Evolutionary conservation across 2,329 filamentous ascomycete genomes (phyloP).

Genomic region (Pochonia chlamydosporia): DNA sequence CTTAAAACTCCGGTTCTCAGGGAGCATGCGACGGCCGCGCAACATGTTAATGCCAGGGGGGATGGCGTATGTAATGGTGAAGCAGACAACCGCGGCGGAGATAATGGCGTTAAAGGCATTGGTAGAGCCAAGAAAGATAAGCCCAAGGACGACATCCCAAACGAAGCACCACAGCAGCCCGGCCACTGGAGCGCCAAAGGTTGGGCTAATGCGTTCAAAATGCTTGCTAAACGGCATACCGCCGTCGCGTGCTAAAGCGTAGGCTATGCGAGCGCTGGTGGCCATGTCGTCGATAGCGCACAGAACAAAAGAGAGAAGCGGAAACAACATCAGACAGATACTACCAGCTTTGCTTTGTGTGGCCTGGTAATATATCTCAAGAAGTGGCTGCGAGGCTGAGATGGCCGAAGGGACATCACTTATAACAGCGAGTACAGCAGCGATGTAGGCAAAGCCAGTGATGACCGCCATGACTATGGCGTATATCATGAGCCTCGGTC

Average conservation of each 20-base stretch:
- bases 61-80: constrained; percentile 69
- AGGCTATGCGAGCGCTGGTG: constrained; percentile 59
- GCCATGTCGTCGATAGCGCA: constrained; percentile 60
- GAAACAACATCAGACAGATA: constrained; percentile 61
- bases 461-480: constrained; percentile 57
- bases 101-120: constrained; percentile 67
- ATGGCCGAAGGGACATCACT: constrained; percentile 53
- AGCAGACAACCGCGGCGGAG: constrained; percentile 64
- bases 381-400: constrained; percentile 45
- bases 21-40: constrained; percentile 59
- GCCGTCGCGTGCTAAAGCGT: constrained; percentile 58
- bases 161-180: constrained; percentile 54
- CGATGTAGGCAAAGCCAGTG: constrained; percentile 57
- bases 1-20: constrained; percentile 35
- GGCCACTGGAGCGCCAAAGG: constrained; percentile 60
- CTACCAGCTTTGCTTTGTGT: constrained; percentile 56
- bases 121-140: constrained; percentile 64
- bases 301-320: constrained; percentile 58
- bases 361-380: constrained; percentile 59
- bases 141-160: constrained; percentile 61
- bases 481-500: constrained; percentile 60
- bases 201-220: constrained; percentile 55
- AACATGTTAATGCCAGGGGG: constrained; percentile 65
- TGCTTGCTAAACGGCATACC: constrained; percentile 57
- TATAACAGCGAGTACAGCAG: constrained; percentile 57